These are phyloP conservation scores for Clonostachys sp. DNA, from an alignment of 2,329 filamentous ascomycete genomes.

Conservation along the genomic window DNA sequence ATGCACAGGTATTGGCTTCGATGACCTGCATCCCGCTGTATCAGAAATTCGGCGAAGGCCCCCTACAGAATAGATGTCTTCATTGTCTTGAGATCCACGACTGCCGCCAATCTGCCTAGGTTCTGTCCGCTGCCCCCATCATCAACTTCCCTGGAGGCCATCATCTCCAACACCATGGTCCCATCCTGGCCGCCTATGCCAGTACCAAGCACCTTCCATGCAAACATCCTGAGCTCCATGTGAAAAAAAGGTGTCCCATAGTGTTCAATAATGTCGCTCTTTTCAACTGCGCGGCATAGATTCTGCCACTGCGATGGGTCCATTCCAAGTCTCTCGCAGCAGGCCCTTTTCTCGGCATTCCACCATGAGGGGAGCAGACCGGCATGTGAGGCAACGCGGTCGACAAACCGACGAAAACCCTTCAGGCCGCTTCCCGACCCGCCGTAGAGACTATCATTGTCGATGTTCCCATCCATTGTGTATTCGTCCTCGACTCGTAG, in stretches of 20 bases:
- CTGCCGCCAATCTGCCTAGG: too few species aligned
- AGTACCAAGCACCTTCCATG: too few species aligned
- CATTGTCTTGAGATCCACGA: too few species aligned
- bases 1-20: too few species aligned
- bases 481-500: constrained; percentile 34
- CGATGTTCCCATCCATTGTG: constrained; percentile 14
- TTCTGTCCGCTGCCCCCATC: too few species aligned
- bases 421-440: constrained; percentile 10
- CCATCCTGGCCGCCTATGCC: too few species aligned
- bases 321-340: background rate
- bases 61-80: too few species aligned
- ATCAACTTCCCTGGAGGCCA: too few species aligned
- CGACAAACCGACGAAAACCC: constrained; percentile 31
- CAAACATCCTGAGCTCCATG: background rate
- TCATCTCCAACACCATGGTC: too few species aligned
- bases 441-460: constrained; percentile 20
- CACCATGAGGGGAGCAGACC: constrained; percentile 23
- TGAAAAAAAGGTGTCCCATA: background rate
- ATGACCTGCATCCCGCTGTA: too few species aligned
- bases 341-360: background rate
- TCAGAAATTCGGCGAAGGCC: too few species aligned
- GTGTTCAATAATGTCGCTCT: background rate
- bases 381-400: constrained; percentile 10
- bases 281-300: background rate
- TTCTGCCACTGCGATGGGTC: background rate